Conservation (phyloP, 2,329 filamentous ascomycete genomes). For the Fragosphaeria purpurea region DNA sequence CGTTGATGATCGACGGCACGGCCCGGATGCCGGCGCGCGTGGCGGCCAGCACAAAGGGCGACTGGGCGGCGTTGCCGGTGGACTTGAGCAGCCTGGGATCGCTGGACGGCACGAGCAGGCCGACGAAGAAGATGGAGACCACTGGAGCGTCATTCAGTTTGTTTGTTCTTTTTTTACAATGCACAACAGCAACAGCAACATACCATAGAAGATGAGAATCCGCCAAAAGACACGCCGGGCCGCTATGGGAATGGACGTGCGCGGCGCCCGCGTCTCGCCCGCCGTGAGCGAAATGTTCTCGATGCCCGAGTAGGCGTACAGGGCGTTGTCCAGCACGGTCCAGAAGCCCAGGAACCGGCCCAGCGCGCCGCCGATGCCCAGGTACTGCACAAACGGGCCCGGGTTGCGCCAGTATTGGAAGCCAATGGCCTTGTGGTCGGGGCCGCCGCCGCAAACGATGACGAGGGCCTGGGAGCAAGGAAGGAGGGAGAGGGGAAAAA, state of each 20-base stretch:
- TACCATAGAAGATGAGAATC: slow-evolving; percentile 19
- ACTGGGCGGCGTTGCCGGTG: slow-evolving; percentile 23
- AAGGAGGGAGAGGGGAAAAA: no score
- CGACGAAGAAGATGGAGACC: slow-evolving; percentile 14
- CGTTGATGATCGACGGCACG: slow-evolving; percentile 65
- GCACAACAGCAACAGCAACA: no score
- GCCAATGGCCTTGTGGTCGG: slow-evolving; percentile 5
- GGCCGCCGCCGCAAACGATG: slow-evolving; percentile 31
- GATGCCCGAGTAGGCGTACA: slow-evolving; percentile 32
- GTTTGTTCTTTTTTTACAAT: no score
- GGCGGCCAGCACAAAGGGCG: slow-evolving; percentile 62
- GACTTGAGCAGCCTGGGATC: slow-evolving; percentile 23
- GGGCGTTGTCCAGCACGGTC: slow-evolving; percentile 27
- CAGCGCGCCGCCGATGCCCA: slow-evolving; percentile 23
- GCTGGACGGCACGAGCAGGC: slow-evolving; percentile 18
- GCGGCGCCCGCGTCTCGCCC: slow-evolving; percentile 13
- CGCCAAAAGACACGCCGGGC: slow-evolving; percentile 20
- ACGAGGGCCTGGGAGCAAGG: slow-evolving; percentile 23
- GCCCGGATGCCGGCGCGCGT: slow-evolving; percentile 54
- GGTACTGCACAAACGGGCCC: slow-evolving; percentile 32
- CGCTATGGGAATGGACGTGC: slow-evolving; percentile 12
- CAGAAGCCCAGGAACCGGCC: slow-evolving; percentile 33
- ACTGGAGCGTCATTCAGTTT: slow-evolving; percentile 11
- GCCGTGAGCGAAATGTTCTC: slow-evolving; percentile 35
- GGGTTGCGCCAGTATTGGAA: slow-evolving; percentile 21